Evolutionary conservation across 2,329 filamentous ascomycete genomes (phyloP).

Genomic region (Sordariomycetes sp.): DNA sequence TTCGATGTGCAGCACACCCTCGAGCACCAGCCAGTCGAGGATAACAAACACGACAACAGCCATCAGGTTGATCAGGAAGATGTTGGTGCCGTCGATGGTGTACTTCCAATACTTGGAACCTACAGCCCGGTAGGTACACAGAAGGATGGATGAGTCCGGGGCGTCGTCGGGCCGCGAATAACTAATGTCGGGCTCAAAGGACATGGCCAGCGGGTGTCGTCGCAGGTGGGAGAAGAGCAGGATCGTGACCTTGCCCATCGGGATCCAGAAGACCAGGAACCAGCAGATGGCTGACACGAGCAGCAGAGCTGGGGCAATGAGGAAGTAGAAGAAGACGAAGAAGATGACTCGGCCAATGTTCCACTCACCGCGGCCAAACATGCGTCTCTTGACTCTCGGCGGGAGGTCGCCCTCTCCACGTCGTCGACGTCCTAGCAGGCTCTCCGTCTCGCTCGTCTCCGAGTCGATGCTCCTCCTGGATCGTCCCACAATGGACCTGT

Average conservation of each 20-base stretch:
- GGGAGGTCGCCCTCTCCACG: constrained; percentile 40
- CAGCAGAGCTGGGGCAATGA: constrained; percentile 80
- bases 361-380: constrained; percentile 95
- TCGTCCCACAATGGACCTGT: constrained; percentile 74
- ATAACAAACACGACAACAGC: constrained; percentile 90
- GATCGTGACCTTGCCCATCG: constrained; percentile 92
- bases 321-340: constrained; percentile 90
- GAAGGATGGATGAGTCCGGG: constrained; percentile 73
- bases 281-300: constrained; percentile 84
- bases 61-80: constrained; percentile 97
- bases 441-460: constrained; percentile 74
- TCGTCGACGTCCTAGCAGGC: constrained; percentile 60
- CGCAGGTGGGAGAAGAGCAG: constrained; percentile 86
- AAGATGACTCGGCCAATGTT: constrained; percentile 90
- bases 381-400: constrained; percentile 58
- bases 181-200: constrained; percentile 79
- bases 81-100: constrained; percentile 95
- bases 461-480: constrained; percentile 86
- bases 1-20: constrained; percentile 58
- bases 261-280: constrained; percentile 95
- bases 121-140: constrained; percentile 95
- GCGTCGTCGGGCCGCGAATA: constrained; percentile 60
- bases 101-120: constrained; percentile 98
- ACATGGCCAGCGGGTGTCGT: constrained; percentile 83
- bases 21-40: constrained; percentile 79